Evolutionary conservation across 2,329 filamentous ascomycete species (phyloP).

Genomic region (Pyrenochaeta sp.): DNA sequence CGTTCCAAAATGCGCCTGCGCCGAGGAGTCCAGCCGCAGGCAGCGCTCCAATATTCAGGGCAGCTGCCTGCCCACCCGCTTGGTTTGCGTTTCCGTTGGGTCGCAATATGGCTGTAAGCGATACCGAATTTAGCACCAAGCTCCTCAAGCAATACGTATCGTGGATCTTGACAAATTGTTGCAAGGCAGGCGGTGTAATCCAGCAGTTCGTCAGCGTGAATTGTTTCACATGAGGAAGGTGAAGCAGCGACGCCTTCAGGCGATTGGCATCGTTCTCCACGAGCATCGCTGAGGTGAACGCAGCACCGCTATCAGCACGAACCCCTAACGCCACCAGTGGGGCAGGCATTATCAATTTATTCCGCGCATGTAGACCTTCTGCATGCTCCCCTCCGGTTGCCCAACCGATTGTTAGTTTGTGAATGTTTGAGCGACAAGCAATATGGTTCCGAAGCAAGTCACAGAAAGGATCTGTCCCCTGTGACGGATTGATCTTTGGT

Average conservation of each 20-base stretch:
- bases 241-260: slow-evolving; percentile 51
- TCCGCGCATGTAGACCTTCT: slow-evolving; percentile 67
- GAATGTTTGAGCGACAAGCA: slow-evolving; percentile 60
- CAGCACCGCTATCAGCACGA: slow-evolving; percentile 6
- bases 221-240: slow-evolving; percentile 65
- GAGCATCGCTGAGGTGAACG: slow-evolving; percentile 9
- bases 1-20: slow-evolving; percentile 7
- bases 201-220: slow-evolving; percentile 75
- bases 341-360: slow-evolving; percentile 69
- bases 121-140: slow-evolving; percentile 70
- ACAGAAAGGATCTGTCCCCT: slow-evolving; percentile 62
- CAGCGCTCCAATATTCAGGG: neutral
- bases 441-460: slow-evolving; percentile 62
- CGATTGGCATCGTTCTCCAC: slow-evolving; percentile 15
- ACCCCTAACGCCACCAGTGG: slow-evolving; percentile 55
- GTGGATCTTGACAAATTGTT: slow-evolving; percentile 61
- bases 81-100: slow-evolving; percentile 12
- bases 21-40: slow-evolving; percentile 2
- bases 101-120: slow-evolving; percentile 58
- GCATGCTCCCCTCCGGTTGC: slow-evolving; percentile 73
- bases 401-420: slow-evolving; percentile 71
- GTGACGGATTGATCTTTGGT: slow-evolving; percentile 59
- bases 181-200: slow-evolving; percentile 67
- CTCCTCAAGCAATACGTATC: slow-evolving; percentile 59
- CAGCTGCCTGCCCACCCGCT: slow-evolving; percentile 3